A percentile compares a stretch with the other conserved stretches of the same genome.
phyloP scores from a whole-genome alignment of 257 asterid species.

The Nicotiana tomentosiformis region DNA sequence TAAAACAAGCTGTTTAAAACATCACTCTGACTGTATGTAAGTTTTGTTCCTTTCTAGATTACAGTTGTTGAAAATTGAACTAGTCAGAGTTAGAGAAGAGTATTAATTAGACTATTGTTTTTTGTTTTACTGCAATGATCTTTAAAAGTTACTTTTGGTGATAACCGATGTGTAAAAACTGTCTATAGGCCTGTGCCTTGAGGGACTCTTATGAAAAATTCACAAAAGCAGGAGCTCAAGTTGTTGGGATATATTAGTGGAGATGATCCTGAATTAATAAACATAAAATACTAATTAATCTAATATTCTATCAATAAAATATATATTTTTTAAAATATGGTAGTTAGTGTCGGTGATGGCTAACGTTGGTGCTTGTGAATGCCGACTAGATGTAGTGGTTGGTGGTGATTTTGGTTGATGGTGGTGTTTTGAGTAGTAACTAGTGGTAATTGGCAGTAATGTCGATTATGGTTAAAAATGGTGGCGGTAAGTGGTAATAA shows the following conservation, averaged over 20 bases:
- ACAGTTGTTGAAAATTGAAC: not conserved
- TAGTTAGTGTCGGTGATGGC: no score
- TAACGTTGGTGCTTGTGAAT: no score
- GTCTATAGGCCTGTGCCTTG: slow-evolving; percentile 87
- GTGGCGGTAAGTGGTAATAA: no score
- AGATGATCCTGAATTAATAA: slow-evolving; percentile 40
- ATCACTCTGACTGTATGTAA: not conserved
- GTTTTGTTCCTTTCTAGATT: not conserved
- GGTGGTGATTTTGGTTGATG: no score
- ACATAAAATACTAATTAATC: no score
- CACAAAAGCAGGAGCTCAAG: slow-evolving; percentile 96
- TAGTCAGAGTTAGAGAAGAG: not conserved
- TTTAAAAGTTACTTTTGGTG: not conserved
- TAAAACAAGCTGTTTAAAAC: no score
- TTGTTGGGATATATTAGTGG: slow-evolving; percentile 77
- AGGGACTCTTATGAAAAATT: slow-evolving; percentile 94
- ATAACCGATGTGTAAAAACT: not conserved
- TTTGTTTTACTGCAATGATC: not conserved
- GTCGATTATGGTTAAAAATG: no score
- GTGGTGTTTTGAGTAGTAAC: no score
- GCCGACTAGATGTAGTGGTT: no score
- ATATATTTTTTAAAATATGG: no score
- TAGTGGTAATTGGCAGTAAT: no score
- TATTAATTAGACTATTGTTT: not conserved
- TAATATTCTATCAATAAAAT: no score